phyloP scores from a whole-genome alignment of 768 basidiomycete species.

The Mrakia frigida region DNA sequence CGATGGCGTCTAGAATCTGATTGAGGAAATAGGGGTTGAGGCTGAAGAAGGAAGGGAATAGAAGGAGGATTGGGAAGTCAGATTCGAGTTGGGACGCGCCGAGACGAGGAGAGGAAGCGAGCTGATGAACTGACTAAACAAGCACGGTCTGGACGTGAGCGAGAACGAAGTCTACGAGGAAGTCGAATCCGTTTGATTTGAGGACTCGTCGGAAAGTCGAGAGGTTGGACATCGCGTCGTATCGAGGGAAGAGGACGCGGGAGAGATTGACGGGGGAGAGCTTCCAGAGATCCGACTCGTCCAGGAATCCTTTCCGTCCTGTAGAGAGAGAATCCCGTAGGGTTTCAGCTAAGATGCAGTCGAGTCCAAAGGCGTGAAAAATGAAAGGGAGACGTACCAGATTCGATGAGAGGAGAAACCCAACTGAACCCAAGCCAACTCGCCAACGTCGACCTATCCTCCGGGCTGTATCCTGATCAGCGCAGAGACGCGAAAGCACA shows the following conservation, averaged over 20 bases:
- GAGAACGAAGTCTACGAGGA: constrained; percentile 15
- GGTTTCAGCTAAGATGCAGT: neutral
- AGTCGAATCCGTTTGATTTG: constrained; percentile 24
- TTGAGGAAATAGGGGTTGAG: constrained; percentile 27
- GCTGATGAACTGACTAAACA: neutral
- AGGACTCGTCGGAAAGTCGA: neutral
- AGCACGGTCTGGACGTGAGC: constrained; percentile 5
- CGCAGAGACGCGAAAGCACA: neutral
- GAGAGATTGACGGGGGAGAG: constrained; percentile 13
- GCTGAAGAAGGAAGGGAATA: neutral
- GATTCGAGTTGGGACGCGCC: neutral
- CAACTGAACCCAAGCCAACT: constrained; percentile 26
- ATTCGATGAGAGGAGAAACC: constrained; percentile 27
- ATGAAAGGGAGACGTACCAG: neutral
- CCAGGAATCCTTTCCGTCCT: constrained; percentile 20
- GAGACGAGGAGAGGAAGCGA: neutral
- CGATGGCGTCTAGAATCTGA: constrained; percentile 22
- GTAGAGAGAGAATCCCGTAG: neutral
- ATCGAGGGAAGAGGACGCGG: constrained; percentile 6
- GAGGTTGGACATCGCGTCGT: neutral
- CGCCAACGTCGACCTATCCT: constrained; percentile 23
- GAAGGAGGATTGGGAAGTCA: neutral
- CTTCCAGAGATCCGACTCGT: constrained; percentile 19
- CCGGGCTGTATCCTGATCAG: neutral
- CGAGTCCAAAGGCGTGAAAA: neutral